A percentile compares a stretch with the other conserved stretches of the same genome.
phyloP scores from a whole-genome alignment of 345 rosid species.

The Tarenaya hassleriana region DNA sequence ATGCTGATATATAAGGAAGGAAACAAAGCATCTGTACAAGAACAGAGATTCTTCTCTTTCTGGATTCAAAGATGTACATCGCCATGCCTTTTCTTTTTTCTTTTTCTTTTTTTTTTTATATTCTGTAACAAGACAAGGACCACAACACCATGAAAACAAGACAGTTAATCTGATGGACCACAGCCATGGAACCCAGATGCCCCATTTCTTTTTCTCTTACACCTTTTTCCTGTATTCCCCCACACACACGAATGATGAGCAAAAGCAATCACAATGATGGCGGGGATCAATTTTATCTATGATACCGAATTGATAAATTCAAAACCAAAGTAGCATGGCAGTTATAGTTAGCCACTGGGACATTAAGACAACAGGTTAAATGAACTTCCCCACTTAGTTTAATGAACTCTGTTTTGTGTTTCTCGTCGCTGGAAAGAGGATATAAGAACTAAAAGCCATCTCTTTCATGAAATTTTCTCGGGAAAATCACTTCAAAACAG shows the following conservation, averaged over 20 bases:
- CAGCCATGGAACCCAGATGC: slow-evolving; percentile 23
- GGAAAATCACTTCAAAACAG: not conserved
- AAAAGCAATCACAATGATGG: slow-evolving; percentile 22
- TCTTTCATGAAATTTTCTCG: not conserved
- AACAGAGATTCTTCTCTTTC: slow-evolving; percentile 31
- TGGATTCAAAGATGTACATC: slow-evolving; percentile 20
- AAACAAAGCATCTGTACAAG: slow-evolving; percentile 17
- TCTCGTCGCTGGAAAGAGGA: too few species aligned
- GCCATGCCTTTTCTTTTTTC: slow-evolving; percentile 14
- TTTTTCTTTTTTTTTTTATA: slow-evolving; percentile 10
- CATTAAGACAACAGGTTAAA: too few species aligned
- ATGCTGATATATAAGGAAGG: too few species aligned
- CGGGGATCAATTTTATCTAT: slow-evolving; percentile 7
- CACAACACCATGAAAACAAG: slow-evolving; percentile 25
- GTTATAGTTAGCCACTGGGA: not conserved
- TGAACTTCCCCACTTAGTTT: not conserved
- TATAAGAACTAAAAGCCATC: too few species aligned
- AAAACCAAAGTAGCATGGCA: not conserved
- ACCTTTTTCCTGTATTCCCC: slow-evolving; percentile 13
- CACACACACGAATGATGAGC: slow-evolving; percentile 16
- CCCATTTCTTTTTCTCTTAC: slow-evolving; percentile 6
- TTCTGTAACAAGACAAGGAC: slow-evolving; percentile 28
- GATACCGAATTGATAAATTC: not conserved
- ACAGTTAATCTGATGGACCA: slow-evolving; percentile 25
- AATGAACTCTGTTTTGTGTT: not conserved